Evolutionary conservation across 441 rosid genomes (phyloP), one percentile per base, ranked within the genome.

Genomic region (Arabidopsis lyrata): DNA sequence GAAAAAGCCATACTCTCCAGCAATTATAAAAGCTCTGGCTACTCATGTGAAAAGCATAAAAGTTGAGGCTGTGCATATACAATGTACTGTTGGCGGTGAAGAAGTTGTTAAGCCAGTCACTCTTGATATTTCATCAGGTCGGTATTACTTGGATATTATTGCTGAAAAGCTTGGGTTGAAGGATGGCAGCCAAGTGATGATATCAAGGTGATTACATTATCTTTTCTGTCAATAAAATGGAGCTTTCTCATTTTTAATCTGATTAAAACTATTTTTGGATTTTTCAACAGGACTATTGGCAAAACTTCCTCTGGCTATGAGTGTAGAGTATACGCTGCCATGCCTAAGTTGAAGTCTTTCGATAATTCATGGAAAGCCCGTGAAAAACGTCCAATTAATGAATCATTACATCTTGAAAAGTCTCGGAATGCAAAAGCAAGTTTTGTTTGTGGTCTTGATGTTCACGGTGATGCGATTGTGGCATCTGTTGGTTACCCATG

Each of bases 251-350:
- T 27, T 35, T 42, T 72, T 42, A 66, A 52, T 50, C 34, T 52
- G 47, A 35, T 38, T 62, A 49, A 72, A 72, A 47, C 49, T 60
- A 42, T 58, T 32, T 66, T 72, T 81, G 48, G 67, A 62, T 65
- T 74, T 78, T 8, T 31, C 55, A 39, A 81, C 87, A 92, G 99
- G 86, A 79, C 87, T 73, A 55, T 92, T 74, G 97, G 99, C 50
- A 95, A 87, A 86, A 82, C 93, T 75, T 84, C 89, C 38, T 92
- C 93, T 16, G 98, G 94, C 55, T 89, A 92, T 6, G 98, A 95
- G 81, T 84, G 84, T 65, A 88, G 98, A 79, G 55, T 92, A 71
- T 87, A 89, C 78, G 82, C 79, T 81, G 74, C 88, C 77, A 86
- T 84, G 71, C 84, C 92, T 38, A 84, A 81, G 39, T 77, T 82